These are phyloP conservation scores for Blastomyces silverae DNA, from an alignment of 2,329 filamentous ascomycete genomes.

Conservation along the genomic window DNA sequence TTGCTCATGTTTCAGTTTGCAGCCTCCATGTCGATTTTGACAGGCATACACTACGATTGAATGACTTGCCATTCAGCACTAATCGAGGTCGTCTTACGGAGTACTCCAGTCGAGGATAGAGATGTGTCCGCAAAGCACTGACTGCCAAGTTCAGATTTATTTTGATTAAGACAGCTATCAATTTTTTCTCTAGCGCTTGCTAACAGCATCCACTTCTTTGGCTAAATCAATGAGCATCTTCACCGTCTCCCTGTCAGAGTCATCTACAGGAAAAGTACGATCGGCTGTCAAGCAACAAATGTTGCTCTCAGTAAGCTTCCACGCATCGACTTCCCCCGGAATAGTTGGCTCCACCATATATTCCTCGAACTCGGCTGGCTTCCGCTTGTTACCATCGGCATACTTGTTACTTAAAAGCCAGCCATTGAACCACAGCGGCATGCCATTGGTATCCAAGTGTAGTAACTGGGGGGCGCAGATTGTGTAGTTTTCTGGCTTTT, in stretches of 20 bases:
- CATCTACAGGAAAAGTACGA: background rate
- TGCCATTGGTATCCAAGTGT: background rate
- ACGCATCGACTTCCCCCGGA: background rate
- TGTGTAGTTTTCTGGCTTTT: background rate
- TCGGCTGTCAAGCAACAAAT: conserved; percentile 1
- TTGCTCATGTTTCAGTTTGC: background rate
- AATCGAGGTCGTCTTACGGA: background rate
- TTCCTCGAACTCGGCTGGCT: background rate
- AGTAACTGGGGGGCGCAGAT: background rate
- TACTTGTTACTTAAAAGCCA: background rate
- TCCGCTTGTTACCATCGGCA: background rate
- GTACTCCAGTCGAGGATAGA: background rate
- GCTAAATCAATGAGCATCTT: background rate
- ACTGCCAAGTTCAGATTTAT: background rate
- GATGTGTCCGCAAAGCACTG: background rate
- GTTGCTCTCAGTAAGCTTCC: background rate
- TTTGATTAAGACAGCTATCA: background rate
- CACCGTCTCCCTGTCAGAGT: background rate
- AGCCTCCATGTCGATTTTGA: background rate
- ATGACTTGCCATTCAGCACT: background rate
- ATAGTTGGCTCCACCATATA: background rate
- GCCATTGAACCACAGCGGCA: background rate
- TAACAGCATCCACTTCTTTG: conserved; percentile 1
- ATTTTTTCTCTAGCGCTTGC: conserved; percentile 1
- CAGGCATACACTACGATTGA: background rate